A percentile compares a stretch with the other conserved stretches of the same genome.
Conservation (phyloP, 2,329 filamentous ascomycete genomes). For the Alternaria triticina region DNA sequence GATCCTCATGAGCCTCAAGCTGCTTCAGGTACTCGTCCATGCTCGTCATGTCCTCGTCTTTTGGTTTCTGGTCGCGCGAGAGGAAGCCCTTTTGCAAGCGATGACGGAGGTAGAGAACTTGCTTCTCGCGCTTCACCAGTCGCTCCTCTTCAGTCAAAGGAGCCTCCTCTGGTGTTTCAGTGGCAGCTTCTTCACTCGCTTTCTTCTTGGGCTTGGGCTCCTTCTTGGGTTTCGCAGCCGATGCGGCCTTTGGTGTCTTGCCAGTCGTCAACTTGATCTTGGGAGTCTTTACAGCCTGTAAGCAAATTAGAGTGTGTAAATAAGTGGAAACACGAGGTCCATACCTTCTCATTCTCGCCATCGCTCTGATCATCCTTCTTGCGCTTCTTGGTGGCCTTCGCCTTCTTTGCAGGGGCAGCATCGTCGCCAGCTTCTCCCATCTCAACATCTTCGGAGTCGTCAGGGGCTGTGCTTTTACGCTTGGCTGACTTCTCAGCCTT, state of each 20-base stretch:
- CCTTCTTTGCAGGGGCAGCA: conserved; percentile 44
- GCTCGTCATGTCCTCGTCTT: conserved; percentile 79
- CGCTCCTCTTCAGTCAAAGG: conserved; percentile 62
- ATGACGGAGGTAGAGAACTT: conserved; percentile 90
- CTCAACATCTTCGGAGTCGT: conserved; percentile 45
- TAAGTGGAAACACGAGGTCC: conserved; percentile 1
- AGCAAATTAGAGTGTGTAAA: conserved; percentile 29
- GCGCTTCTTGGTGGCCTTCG: conserved; percentile 66
- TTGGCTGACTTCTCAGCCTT: conserved; percentile 63
- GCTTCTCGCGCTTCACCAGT: conserved; percentile 65
- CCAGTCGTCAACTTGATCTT: conserved; percentile 56
- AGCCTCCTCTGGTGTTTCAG: conserved; percentile 58
- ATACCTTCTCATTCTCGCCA: conserved; percentile 71
- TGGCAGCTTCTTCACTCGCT: conserved; percentile 62
- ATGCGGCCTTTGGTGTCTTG: conserved; percentile 48
- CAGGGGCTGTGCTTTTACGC: conserved; percentile 48
- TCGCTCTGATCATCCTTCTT: conserved; percentile 73
- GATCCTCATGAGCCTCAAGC: conserved; percentile 78
- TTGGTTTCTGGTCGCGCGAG: conserved; percentile 81
- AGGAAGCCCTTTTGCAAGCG: conserved; percentile 94
- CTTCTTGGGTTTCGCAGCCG: conserved; percentile 64
- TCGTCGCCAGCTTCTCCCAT: conserved; percentile 51
- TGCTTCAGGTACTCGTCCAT: conserved; percentile 81
- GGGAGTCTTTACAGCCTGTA: conserved; percentile 57
- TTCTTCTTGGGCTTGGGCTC: conserved; percentile 62